Conservation (phyloP, 768 basidiomycete species). For the Serendipita sp. region DNA sequence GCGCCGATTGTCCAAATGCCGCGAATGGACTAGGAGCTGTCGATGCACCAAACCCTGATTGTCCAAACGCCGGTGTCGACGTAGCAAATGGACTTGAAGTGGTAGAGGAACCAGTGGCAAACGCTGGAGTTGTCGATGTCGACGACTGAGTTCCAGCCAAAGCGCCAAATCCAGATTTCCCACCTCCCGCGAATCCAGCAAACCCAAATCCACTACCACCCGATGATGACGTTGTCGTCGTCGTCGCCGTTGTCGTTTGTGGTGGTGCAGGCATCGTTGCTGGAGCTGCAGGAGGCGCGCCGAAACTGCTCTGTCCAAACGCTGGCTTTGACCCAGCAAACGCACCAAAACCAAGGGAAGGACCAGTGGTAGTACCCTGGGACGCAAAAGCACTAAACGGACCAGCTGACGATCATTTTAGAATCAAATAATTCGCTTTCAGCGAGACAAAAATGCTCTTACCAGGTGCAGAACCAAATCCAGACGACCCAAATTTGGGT, state of each 20-base stretch:
- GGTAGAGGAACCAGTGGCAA: neutral
- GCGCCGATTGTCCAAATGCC: neutral
- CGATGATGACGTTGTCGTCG: conserved; percentile 10
- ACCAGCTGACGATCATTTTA: neutral
- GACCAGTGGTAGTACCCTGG: neutral
- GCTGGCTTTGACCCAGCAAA: conserved; percentile 14
- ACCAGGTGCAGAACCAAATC: conserved; percentile 16
- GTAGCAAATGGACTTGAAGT: neutral
- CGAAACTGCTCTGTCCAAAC: conserved; percentile 23
- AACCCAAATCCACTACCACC: conserved; percentile 28
- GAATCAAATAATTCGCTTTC: too few relatives aligned
- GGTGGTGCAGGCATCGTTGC: conserved; percentile 9
- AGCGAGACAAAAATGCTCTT: conserved; percentile 11
- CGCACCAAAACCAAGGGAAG: conserved; percentile 16
- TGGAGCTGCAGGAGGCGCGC: conserved; percentile 10
- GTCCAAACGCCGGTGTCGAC: neutral
- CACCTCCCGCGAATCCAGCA: conserved; percentile 31
- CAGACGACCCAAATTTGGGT: conserved; percentile 10
- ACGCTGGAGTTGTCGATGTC: neutral
- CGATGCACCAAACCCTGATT: neutral
- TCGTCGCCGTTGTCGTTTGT: too few relatives aligned
- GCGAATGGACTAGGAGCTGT: neutral
- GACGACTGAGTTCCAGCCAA: conserved; percentile 20
- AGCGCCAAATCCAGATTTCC: conserved; percentile 26
- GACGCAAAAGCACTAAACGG: neutral